These are phyloP conservation scores for Pseudocercospora fuligena DNA, from an alignment of 2,329 filamentous ascomycete species.

Conservation along the genomic window DNA sequence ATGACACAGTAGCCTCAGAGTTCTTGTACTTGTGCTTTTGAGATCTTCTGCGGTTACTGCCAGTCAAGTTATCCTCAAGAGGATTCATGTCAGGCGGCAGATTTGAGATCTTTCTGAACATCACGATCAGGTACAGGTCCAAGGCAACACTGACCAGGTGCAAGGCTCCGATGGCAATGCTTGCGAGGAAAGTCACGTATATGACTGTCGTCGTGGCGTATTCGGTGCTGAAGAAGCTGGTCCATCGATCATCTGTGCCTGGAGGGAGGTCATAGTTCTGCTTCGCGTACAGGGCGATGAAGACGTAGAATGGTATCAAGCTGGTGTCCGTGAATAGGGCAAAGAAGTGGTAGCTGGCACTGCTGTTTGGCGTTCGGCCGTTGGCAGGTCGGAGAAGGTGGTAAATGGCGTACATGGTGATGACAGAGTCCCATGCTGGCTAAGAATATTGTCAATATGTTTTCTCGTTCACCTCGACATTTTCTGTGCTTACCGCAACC, in stretches of 20 bases:
- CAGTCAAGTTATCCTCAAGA: conserved; percentile 81
- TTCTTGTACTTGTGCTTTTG: conserved; percentile 75
- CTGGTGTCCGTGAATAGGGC: conserved; percentile 73
- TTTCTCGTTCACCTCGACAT: conserved; percentile 66
- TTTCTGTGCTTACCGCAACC: conserved; percentile 33
- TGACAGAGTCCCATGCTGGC: conserved; percentile 75
- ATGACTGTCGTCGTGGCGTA: conserved; percentile 64
- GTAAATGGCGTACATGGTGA: conserved; percentile 76
- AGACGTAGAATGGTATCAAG: conserved; percentile 66
- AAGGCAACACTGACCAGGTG: conserved; percentile 73
- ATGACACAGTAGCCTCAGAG: conserved; percentile 53
- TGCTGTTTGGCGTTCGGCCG: conserved; percentile 75
- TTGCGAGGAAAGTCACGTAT: conserved; percentile 67
- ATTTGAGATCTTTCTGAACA: conserved; percentile 79
- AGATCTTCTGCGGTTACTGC: conserved; percentile 55
- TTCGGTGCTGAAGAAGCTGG: conserved; percentile 66
- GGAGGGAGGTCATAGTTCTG: conserved; percentile 56
- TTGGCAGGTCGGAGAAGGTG: conserved; percentile 75
- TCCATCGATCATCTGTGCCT: conserved; percentile 63
- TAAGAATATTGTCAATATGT: conserved; percentile 63
- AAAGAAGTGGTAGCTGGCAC: conserved; percentile 88
- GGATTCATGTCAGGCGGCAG: conserved; percentile 96
- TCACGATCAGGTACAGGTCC: conserved; percentile 74
- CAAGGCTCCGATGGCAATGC: conserved; percentile 66
- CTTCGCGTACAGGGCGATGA: conserved; percentile 60